A percentile compares a stretch with the other conserved stretches of the same genome.
Evolutionary conservation across 225 moss, liverwort and hornwort species (phyloP).

Genomic region (Marchantia paleacea): DNA sequence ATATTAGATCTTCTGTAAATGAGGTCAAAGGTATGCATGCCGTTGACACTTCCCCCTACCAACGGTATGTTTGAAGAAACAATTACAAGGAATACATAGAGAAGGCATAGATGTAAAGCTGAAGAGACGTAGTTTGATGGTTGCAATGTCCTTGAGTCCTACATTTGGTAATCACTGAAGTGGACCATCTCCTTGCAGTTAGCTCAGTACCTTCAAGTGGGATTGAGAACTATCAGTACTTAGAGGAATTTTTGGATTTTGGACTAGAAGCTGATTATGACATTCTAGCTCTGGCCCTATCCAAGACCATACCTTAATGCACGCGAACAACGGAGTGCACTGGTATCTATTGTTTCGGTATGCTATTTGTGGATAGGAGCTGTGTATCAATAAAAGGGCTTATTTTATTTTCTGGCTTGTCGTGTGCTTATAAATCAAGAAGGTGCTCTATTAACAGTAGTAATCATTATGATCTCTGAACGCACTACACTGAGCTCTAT

Average conservation of each 20-base stretch:
- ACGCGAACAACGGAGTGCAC: too few species aligned
- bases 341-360: too few species aligned
- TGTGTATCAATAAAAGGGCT: too few species aligned
- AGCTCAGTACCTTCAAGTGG: not conserved
- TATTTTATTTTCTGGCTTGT: too few species aligned
- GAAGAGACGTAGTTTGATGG: constrained; percentile 8
- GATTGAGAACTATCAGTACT: not conserved
- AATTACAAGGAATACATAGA: not conserved
- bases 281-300: too few species aligned
- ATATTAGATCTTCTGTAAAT: not conserved
- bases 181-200: not conserved
- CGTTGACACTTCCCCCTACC: not conserved
- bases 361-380: too few species aligned
- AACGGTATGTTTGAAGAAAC: not conserved
- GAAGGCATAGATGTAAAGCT: constrained; percentile 21
- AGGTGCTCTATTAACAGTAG: too few species aligned
- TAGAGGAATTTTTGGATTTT: not conserved
- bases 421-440: too few species aligned
- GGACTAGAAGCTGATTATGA: not conserved
- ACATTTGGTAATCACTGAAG: not conserved
- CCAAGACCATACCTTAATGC: too few species aligned
- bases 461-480: too few species aligned
- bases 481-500: too few species aligned
- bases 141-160: constrained; percentile 1
- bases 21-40: not conserved